These are phyloP conservation scores for Citrus glauca DNA, from an alignment of 345 rosid species.

Conservation along the genomic window DNA sequence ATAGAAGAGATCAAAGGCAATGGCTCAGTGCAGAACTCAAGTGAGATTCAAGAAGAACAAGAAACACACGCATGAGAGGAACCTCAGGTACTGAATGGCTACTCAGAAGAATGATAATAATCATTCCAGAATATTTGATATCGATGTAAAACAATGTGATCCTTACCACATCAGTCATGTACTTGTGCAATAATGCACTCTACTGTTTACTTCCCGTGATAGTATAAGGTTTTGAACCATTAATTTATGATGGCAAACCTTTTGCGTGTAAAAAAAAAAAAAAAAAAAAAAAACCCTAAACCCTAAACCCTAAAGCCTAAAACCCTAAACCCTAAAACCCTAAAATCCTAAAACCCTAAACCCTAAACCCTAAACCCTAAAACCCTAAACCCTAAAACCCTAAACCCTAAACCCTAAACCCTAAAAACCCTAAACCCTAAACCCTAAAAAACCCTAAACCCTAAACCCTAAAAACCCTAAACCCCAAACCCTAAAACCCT, in stretches of 20 bases:
- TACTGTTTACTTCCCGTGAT: not conserved
- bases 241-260: too few relatives aligned
- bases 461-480: too few relatives aligned
- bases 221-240: not conserved
- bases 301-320: too few relatives aligned
- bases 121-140: not conserved
- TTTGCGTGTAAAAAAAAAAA: not conserved
- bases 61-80: slow-evolving; percentile 36
- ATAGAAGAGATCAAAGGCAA: slow-evolving; percentile 29
- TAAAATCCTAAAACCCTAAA: too few relatives aligned
- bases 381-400: too few relatives aligned
- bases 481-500: too few relatives aligned
- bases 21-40: slow-evolving; percentile 30
- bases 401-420: too few relatives aligned
- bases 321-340: too few relatives aligned
- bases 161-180: not conserved
- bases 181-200: not conserved
- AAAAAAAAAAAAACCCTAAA: too few relatives aligned
- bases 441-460: too few relatives aligned
- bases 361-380: too few relatives aligned
- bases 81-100: not conserved
- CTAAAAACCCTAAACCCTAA: too few relatives aligned
- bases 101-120: not conserved
- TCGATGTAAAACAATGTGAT: not conserved
- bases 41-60: slow-evolving; percentile 60